Percentiles rank a stretch among this genome's conserved stretches.
These are phyloP conservation scores for Leptomonas seymouri DNA, from an alignment of 208 protist species.

Conservation along the genomic window DNA sequence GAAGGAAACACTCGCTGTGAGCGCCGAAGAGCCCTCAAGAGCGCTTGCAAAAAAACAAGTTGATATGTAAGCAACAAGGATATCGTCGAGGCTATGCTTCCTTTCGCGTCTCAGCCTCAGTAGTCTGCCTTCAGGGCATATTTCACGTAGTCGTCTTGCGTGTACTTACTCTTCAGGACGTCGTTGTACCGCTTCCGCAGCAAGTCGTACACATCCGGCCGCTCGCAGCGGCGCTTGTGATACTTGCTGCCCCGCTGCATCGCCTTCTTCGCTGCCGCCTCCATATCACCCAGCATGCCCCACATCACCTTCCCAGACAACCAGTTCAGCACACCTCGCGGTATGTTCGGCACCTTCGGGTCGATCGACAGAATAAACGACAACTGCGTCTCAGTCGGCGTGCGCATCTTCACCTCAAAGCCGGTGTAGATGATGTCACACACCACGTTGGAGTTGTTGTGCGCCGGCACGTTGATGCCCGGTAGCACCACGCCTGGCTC, in stretches of 20 bases:
- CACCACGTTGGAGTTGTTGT: constrained; percentile 32
- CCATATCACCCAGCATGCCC: constrained; percentile 43
- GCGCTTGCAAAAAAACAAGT: no score
- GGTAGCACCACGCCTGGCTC: constrained; percentile 5
- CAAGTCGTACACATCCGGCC: constrained; percentile 50
- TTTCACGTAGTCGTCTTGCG: constrained; percentile 26
- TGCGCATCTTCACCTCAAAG: constrained; percentile 51
- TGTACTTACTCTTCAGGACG: constrained; percentile 28
- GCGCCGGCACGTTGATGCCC: constrained; percentile 30
- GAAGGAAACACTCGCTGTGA: no score
- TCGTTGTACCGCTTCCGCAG: constrained; percentile 57
- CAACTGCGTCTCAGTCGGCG: constrained; percentile 35
- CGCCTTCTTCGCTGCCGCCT: constrained; percentile 28
- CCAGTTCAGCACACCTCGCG: constrained; percentile 61
- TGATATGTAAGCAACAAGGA: neutral
- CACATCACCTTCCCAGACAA: constrained; percentile 54
- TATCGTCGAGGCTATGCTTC: no score
- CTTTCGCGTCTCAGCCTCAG: constrained; percentile 3
- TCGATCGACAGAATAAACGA: constrained; percentile 64
- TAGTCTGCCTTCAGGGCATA: constrained; percentile 37
- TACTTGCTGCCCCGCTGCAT: constrained; percentile 47
- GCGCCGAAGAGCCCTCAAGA: no score
- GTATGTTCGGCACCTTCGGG: constrained; percentile 56
- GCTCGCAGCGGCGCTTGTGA: constrained; percentile 41
- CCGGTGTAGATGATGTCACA: constrained; percentile 50